phyloP scores from a whole-genome alignment of 148 eudicot genomes.

The Pouteria glomerata region DNA sequence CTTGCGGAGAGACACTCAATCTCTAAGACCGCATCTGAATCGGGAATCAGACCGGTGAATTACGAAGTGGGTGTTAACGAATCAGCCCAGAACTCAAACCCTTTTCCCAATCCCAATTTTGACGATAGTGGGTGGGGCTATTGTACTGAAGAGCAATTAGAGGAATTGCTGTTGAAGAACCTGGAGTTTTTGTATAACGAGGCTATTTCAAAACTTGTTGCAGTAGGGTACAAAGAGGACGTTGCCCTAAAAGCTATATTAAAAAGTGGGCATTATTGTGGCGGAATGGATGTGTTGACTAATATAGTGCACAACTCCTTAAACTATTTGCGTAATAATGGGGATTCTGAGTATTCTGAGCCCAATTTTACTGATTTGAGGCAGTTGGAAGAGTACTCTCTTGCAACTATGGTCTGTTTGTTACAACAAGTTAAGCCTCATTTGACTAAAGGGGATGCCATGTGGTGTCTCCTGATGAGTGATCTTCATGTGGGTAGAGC shows the following conservation, averaged over 20 bases:
- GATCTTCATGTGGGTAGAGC: slow-evolving; percentile 95
- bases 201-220: slow-evolving; percentile 66
- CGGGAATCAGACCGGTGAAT: slow-evolving; percentile 44
- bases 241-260: slow-evolving; percentile 65
- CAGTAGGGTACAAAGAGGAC: slow-evolving; percentile 82
- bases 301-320: slow-evolving; percentile 77
- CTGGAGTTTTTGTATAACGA: slow-evolving; percentile 78
- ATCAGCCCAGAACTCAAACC: slow-evolving; percentile 25
- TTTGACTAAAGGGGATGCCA: slow-evolving; percentile 86
- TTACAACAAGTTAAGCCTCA: slow-evolving; percentile 83
- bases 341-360: slow-evolving; percentile 41
- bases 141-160: slow-evolving; percentile 93
- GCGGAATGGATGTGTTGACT: slow-evolving; percentile 87
- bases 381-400: slow-evolving; percentile 87
- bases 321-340: slow-evolving; percentile 54
- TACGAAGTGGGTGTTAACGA: slow-evolving; percentile 44
- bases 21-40: slow-evolving; percentile 41
- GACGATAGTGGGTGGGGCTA: slow-evolving; percentile 88
- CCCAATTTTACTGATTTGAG: slow-evolving; percentile 64
- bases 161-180: slow-evolving; percentile 72
- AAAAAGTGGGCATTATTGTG: slow-evolving; percentile 82
- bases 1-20: slow-evolving; percentile 19
- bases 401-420: slow-evolving; percentile 83
- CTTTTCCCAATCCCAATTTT: slow-evolving; percentile 36
- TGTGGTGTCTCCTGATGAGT: slow-evolving; percentile 99